phyloP scores from a whole-genome alignment of 805 yeast species.

The Lachancea dasiensis region DNA sequence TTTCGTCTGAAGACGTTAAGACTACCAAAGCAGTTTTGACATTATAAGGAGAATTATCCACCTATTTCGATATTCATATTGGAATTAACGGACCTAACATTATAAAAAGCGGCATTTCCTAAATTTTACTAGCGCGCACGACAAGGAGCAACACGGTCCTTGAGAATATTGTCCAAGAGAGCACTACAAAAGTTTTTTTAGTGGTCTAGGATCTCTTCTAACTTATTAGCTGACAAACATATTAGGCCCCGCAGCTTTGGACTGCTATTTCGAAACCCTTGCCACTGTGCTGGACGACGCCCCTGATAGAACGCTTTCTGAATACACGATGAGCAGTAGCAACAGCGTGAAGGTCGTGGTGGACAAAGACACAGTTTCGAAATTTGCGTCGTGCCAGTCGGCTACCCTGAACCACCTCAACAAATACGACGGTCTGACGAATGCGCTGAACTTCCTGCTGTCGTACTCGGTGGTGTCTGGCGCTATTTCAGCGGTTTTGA shows the following conservation, averaged over 20 bases:
- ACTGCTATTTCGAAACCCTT: constrained; percentile 1
- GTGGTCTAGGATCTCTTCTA: too few species aligned
- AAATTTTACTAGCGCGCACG: too few species aligned
- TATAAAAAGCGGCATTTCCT: too few species aligned
- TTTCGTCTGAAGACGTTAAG: too few species aligned
- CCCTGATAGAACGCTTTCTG: constrained; percentile 2
- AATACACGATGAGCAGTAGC: constrained; percentile 3
- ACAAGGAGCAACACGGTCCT: not conserved
- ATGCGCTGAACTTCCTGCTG: constrained; percentile 14
- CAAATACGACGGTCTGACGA: constrained; percentile 18
- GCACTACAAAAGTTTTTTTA: too few species aligned
- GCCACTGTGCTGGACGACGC: constrained; percentile 5
- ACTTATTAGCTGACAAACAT: constrained; percentile 1
- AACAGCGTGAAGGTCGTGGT: constrained; percentile 18
- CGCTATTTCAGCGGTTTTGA: constrained; percentile 14
- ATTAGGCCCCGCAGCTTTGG: not conserved
- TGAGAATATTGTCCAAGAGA: not conserved
- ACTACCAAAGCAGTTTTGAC: too few species aligned
- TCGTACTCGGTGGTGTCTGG: constrained; percentile 17
- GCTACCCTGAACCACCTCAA: constrained; percentile 23
- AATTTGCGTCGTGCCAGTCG: constrained; percentile 22
- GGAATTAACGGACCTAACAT: too few species aligned
- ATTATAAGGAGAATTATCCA: too few species aligned
- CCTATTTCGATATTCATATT: too few species aligned
- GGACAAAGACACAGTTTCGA: constrained; percentile 21